Conservation (phyloP, 176 grass and related monocot genomes). For the Paspalum notatum region DNA sequence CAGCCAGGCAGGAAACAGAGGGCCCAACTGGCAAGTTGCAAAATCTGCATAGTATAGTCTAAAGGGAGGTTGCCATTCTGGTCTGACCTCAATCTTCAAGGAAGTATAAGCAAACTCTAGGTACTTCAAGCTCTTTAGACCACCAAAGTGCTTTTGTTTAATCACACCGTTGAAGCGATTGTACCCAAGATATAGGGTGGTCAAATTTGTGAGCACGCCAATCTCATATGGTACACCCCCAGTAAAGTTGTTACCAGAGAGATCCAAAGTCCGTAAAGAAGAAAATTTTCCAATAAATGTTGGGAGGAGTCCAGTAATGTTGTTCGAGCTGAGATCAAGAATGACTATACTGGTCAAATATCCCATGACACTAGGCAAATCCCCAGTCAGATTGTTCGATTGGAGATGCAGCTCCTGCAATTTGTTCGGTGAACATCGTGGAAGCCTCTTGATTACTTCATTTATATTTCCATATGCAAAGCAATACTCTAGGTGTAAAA, state of each 20-base stretch:
- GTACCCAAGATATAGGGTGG: background rate
- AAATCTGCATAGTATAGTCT: background rate
- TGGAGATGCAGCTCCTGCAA: background rate
- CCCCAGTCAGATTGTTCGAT: background rate
- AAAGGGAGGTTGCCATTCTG: slow-evolving; percentile 20
- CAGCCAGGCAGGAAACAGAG: slow-evolving; percentile 44
- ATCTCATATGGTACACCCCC: background rate
- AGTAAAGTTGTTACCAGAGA: background rate
- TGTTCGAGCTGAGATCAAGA: background rate
- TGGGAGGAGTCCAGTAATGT: background rate
- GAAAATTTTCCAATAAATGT: background rate
- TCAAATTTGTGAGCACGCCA: background rate
- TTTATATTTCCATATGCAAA: background rate
- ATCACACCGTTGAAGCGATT: slow-evolving; percentile 32
- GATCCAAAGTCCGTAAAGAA: background rate
- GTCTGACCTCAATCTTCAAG: background rate
- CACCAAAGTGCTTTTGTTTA: slow-evolving; percentile 17
- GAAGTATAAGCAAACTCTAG: background rate
- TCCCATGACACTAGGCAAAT: background rate
- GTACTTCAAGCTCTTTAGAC: background rate
- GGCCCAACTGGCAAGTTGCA: slow-evolving; percentile 36
- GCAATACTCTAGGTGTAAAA: background rate
- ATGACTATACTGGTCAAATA: background rate
- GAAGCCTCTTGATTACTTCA: background rate
- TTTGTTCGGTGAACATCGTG: background rate